Conservation (phyloP, 805 yeast genomes). For the Wickerhamiella bombiphila region DNA sequence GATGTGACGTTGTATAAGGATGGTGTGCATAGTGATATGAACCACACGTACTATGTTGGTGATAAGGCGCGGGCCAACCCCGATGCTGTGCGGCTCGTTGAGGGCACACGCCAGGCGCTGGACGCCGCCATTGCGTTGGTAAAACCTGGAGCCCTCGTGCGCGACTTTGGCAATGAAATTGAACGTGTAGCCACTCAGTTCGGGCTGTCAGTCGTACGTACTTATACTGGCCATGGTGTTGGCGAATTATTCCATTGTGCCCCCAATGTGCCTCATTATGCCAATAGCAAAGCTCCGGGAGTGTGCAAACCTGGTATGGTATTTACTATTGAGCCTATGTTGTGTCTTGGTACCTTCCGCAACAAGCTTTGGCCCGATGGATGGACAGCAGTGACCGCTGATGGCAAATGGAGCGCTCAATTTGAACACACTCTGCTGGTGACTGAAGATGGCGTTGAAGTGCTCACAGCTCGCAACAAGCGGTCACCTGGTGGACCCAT, state of each 20-base stretch:
- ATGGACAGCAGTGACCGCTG: conserved; percentile 89
- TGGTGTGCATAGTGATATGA: conserved; percentile 88
- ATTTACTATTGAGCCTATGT: conserved; percentile 96
- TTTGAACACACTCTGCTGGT: conserved; percentile 83
- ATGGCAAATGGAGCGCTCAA: conserved; percentile 84
- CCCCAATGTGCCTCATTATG: conserved; percentile 90
- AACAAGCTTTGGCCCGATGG: conserved; percentile 93
- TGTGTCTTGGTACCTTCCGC: conserved; percentile 65
- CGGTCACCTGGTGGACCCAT: conserved; percentile 79
- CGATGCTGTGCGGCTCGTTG: conserved; percentile 78
- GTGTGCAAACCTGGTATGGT: conserved; percentile 91
- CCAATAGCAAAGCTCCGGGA: conserved; percentile 84
- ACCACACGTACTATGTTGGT: conserved; percentile 94
- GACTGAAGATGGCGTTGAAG: conserved; percentile 87
- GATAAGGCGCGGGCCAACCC: conserved; percentile 67
- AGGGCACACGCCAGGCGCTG: conserved; percentile 76
- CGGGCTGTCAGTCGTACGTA: conserved; percentile 72
- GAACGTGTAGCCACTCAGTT: conserved; percentile 72
- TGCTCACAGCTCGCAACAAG: conserved; percentile 66
- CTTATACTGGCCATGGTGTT: conserved; percentile 90
- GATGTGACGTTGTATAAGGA: conserved; percentile 75
- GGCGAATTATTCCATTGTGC: conserved; percentile 77
- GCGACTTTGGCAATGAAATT: conserved; percentile 74
- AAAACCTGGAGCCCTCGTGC: conserved; percentile 83
- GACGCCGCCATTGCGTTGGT: conserved; percentile 71